Conservation (phyloP, 2,329 filamentous ascomycete genomes). For the Pseudogymnoascus sp. region DNA sequence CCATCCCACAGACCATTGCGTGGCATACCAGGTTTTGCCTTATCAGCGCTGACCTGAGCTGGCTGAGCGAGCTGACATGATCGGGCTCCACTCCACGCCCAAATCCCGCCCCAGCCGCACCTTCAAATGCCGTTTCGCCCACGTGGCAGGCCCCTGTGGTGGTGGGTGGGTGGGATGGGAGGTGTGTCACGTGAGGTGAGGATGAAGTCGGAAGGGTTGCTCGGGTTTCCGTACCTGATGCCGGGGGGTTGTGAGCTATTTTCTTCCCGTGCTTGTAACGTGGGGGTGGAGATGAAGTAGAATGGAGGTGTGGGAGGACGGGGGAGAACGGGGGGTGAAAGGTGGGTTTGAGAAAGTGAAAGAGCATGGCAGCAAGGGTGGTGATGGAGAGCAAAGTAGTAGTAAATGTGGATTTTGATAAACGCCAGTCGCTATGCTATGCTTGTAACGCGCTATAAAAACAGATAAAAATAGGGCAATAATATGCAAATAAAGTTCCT, state of each 20-base stretch:
- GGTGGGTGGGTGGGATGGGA: neutral
- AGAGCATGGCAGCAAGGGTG: neutral
- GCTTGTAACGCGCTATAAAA: neutral
- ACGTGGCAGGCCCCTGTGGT: neutral
- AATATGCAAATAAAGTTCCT: neutral
- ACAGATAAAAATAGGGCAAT: neutral
- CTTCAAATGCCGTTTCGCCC: neutral
- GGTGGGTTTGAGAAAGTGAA: neutral
- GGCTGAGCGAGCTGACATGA: neutral
- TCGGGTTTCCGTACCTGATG: neutral
- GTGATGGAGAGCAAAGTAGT: neutral
- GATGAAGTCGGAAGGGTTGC: neutral
- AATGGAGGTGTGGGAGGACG: neutral
- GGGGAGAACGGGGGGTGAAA: neutral
- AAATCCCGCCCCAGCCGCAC: neutral
- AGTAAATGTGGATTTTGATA: slow-evolving; percentile 4
- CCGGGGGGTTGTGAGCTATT: neutral
- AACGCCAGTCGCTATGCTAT: neutral
- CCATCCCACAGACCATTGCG: neutral
- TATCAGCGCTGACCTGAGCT: neutral
- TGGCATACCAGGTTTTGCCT: neutral
- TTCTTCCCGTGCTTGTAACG: neutral
- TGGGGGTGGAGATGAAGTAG: neutral
- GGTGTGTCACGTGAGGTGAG: neutral
- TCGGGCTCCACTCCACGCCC: neutral